Conservation (phyloP, 192 early-diverging fungal genomes). For the Gaertneriomyces semiglobifer region DNA sequence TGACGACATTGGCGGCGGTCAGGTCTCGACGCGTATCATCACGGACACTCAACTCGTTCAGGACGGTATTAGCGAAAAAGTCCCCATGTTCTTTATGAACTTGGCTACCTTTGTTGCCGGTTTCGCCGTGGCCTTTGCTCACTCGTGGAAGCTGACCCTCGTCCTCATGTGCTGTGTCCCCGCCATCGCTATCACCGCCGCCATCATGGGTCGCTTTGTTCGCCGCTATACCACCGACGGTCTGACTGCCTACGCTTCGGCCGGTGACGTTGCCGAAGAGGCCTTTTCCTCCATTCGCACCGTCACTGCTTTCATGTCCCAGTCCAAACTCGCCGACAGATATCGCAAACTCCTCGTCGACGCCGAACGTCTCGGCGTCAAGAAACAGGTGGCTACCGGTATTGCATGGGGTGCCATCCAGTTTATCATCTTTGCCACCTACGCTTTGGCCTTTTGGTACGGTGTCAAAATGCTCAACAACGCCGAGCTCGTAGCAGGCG, state of each 20-base stretch:
- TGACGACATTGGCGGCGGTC: conserved; percentile 80
- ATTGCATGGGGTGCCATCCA: conserved; percentile 35
- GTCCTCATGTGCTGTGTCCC: conserved; percentile 78
- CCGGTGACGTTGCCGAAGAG: conserved; percentile 48
- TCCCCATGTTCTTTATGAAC: conserved; percentile 66
- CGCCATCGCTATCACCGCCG: conserved; percentile 52
- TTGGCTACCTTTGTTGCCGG: conserved; percentile 67
- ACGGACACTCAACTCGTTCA: conserved; percentile 81
- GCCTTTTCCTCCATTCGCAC: conserved; percentile 41
- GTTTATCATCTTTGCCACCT: conserved; percentile 25
- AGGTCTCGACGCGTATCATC: conserved; percentile 82
- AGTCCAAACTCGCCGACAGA: conserved; percentile 21
- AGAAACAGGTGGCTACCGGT: conserved; percentile 45
- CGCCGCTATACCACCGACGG: conserved; percentile 33
- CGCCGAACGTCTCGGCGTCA: conserved; percentile 39
- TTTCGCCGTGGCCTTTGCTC: conserved; percentile 69
- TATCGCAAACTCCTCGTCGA: conserved; percentile 27
- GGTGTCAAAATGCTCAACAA: conserved; percentile 51
- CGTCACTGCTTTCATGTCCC: conserved; percentile 41
- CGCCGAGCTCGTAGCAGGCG: conserved; percentile 38
- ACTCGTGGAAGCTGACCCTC: conserved; percentile 72
- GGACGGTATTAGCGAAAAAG: conserved; percentile 85
- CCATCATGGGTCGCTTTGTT: conserved; percentile 26
- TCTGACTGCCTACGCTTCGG: conserved; percentile 30
- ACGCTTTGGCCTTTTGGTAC: conserved; percentile 46